Percentiles rank a stretch among this genome's conserved stretches.
Evolutionary conservation across 768 basidiomycete genomes (phyloP).

Genomic region (Leucosporidium scottii): DNA sequence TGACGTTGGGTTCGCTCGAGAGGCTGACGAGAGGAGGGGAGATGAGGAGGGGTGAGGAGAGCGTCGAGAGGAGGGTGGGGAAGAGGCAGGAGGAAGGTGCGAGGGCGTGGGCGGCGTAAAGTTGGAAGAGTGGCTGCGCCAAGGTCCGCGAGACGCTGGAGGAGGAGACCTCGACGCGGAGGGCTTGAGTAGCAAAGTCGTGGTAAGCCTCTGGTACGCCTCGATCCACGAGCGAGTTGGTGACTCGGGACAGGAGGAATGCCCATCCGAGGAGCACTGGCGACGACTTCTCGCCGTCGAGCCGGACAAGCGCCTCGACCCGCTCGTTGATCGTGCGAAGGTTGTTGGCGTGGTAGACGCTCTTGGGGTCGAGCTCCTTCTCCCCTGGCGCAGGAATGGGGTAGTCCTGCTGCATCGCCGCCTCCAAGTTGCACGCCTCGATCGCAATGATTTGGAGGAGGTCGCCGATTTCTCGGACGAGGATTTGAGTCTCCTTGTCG

Average conservation of each 20-base stretch:
- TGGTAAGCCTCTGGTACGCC: slow-evolving; percentile 37
- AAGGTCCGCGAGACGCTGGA: neutral
- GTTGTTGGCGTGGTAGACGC: slow-evolving; percentile 45
- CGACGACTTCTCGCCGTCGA: slow-evolving; percentile 57
- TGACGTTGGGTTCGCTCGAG: slow-evolving; percentile 28
- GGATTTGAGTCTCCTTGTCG: slow-evolving; percentile 57
- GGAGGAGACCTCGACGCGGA: slow-evolving; percentile 16
- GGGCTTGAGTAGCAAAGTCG: slow-evolving; percentile 25
- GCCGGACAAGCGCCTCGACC: slow-evolving; percentile 61
- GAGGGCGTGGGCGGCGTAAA: slow-evolving; percentile 31
- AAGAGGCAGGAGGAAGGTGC: slow-evolving; percentile 24
- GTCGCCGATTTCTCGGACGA: slow-evolving; percentile 52
- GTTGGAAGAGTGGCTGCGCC: slow-evolving; percentile 25
- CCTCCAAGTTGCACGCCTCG: slow-evolving; percentile 74
- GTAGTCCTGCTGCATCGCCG: slow-evolving; percentile 33
- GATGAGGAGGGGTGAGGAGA: slow-evolving; percentile 23
- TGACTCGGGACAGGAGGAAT: slow-evolving; percentile 64
- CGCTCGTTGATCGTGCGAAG: slow-evolving; percentile 49
- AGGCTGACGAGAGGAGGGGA: slow-evolving; percentile 5
- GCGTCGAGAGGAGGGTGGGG: slow-evolving; percentile 9
- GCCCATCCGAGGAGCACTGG: slow-evolving; percentile 78
- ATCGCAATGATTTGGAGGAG: slow-evolving; percentile 50
- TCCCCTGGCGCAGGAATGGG: slow-evolving; percentile 29
- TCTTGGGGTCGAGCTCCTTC: slow-evolving; percentile 10
- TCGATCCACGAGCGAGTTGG: slow-evolving; percentile 24